Evolutionary conservation across 2,329 filamentous ascomycete species (phyloP), one percentile per base, ranked within the genome.

Genomic region (Tolypocladium paradoxum): DNA sequence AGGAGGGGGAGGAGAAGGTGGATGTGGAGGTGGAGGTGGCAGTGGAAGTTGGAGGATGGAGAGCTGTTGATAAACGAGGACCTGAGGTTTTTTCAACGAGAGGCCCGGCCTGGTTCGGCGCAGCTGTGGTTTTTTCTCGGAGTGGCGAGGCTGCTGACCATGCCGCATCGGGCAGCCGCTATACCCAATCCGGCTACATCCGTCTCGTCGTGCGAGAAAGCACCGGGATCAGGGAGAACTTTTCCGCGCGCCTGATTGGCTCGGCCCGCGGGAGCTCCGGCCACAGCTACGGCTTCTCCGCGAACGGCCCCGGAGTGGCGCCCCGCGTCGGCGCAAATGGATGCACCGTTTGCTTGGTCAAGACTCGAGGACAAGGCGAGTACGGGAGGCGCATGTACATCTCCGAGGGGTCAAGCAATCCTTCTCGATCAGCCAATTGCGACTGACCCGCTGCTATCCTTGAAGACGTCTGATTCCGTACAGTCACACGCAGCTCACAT

Each of bases 201-300:
- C 20, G 27, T 16, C 43, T 33, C 34, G 43, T 29, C 24, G 36
- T 51, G 53, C 56, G 56, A 57, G 55, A 57, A 57, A 56, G 37
- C 51, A 52, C 52, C 56, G 56, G 56, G 50, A 54, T n/a, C 45
- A 38, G 56, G 49, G 50, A 27, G 46, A 43, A 22, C 11, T 33
- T 35, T 31, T 22, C 14, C 22, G 27, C 31, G n/a, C n/a, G 27
- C 20, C 11, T 54, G 48, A 56, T 57, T 57, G 56, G 54, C 48
- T 36, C 31, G 31, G 35, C 9, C 7, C 9, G 27, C 43, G 27
- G 43, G 43, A 46, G 43, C 43, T 46, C 29, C 43, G 18, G 43
- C 43, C 43, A 47, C 43, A 29, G 27, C 43, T 46, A 3, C 43
- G 43, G 43, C 43, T 31, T 33, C 43, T 33, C 43, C 43, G 43